Evolutionary conservation across 1,284 basidiomycete genomes (phyloP), one percentile per base, ranked within the genome.

Genomic region (Sanghuangporus weigelae): DNA sequence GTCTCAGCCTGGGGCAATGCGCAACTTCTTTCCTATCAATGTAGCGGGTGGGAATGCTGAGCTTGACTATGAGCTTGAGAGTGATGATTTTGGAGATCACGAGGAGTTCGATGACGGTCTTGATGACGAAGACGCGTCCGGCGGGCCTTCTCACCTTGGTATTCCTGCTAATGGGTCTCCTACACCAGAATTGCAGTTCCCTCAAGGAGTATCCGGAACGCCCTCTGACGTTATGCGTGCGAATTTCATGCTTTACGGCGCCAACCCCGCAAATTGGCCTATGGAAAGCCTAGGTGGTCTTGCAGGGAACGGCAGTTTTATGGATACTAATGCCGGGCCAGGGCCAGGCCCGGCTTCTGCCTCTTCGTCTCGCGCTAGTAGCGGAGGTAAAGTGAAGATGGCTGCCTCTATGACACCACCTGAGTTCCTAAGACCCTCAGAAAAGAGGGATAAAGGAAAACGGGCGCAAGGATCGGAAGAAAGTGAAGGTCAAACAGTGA

Each of bases 171-270:
- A 42, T 26, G 54, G 39, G 0, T 65, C 63, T 16, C 63, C 63
- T 21, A 58, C 53, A 14, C 59, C 63, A 23, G 63, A 65, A 49
- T 55, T 65, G 16, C 63, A 65, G 40, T 65, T 51, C 48, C 63
- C 63, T 10, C 60, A 40, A 39, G 54, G 56, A 10, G 36, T 57
- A 31, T 65, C 63, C 23, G 63, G 63, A 36, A 65, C 63, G 31
- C 59, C 63, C 2, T 44, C 59, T 31, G 63, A 62, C 48, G 23
- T 65, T 23, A 19, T 57, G 40, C 63, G 59, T 42, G 19, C 57
- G 19, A 53, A 63, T 39, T 59, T 31, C 42, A 39, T 57, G 57
- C 49, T 55, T 36, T 63, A 59, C 57, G 62, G 57, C 40, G 50
- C 26, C 8, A 57, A 59, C 12, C 49, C 57, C 7, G 39, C 57